These are phyloP conservation scores for Plantago elongata DNA, from an alignment of 257 asterid species.

Conservation along the genomic window DNA sequence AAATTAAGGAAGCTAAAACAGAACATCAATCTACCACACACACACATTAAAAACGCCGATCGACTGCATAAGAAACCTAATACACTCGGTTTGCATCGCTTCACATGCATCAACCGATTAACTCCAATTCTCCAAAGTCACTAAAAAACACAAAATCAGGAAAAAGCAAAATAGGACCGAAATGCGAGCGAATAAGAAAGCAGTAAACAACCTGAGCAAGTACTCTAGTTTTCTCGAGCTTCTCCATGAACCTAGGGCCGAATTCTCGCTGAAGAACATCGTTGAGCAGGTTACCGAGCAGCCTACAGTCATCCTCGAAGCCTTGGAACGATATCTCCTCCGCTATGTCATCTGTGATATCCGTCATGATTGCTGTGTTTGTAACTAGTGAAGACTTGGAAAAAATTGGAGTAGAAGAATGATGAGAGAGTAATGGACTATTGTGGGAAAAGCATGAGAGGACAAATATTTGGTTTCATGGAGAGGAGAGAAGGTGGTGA, in stretches of 20 bases:
- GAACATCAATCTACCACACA: no score
- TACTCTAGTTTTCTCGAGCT: constrained; percentile 66
- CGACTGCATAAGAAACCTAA: no score
- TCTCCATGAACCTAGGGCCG: constrained; percentile 72
- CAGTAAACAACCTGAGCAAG: constrained; percentile 65
- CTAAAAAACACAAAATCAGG: no score
- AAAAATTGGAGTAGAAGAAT: neutral
- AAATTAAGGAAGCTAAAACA: no score
- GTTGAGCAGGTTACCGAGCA: constrained; percentile 72
- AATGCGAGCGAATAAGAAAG: neutral
- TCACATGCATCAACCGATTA: no score
- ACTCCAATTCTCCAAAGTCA: no score
- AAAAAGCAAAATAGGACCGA: neutral
- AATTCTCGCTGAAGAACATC: constrained; percentile 86
- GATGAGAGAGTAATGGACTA: neutral
- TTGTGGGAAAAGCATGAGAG: no score
- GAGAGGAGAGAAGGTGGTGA: no score
- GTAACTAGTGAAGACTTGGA: neutral
- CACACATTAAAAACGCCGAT: no score
- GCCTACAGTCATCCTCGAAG: constrained; percentile 83
- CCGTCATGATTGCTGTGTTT: constrained; percentile 40
- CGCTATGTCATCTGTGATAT: constrained; percentile 85
- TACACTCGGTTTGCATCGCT: no score
- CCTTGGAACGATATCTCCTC: constrained; percentile 92
- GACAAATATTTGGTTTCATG: no score